Percentiles rank a stretch among this genome's conserved stretches.
phyloP scores from a whole-genome alignment of 2,329 filamentous ascomycete genomes.

The Shiraia sp. region DNA sequence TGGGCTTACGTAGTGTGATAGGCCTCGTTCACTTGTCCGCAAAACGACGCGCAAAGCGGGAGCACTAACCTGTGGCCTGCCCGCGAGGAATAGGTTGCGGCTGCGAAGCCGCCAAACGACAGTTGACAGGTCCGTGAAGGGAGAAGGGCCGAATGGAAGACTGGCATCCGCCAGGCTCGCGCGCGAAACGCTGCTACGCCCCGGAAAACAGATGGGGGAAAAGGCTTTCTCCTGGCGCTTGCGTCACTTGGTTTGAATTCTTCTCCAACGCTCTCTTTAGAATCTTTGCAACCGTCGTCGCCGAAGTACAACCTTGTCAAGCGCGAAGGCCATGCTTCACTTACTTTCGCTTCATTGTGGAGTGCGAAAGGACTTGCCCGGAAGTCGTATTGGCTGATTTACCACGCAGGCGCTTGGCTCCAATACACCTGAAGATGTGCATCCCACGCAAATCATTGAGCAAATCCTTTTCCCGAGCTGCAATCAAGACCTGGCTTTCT shows the following conservation, averaged over 20 bases:
- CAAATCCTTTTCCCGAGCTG: slow-evolving; percentile 4
- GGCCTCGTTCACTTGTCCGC: too few species aligned
- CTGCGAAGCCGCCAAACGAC: not conserved
- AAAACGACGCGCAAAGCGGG: too few species aligned
- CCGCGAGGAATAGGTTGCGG: not conserved
- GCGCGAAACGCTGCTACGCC: slow-evolving; percentile 10
- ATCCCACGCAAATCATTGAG: slow-evolving; percentile 13
- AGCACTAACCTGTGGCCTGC: too few species aligned
- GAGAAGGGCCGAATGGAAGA: slow-evolving; percentile 10
- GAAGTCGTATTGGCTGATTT: slow-evolving; percentile 3
- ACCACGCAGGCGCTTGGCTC: not conserved
- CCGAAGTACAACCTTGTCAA: slow-evolving; percentile 2
- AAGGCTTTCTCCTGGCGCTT: slow-evolving; percentile 2
- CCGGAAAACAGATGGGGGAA: too few species aligned
- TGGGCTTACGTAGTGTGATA: too few species aligned
- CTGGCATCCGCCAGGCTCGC: slow-evolving; percentile 8
- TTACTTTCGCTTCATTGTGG: not conserved
- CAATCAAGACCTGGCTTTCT: slow-evolving; percentile 16
- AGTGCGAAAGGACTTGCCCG: slow-evolving; percentile 9
- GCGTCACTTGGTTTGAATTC: too few species aligned
- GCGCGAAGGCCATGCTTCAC: not conserved
- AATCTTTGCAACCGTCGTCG: not conserved
- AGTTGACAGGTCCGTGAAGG: slow-evolving; percentile 4
- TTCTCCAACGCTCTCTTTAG: too few species aligned
- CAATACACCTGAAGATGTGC: slow-evolving; percentile 7